Evolutionary conservation across 1,139 yeast species (phyloP), one percentile per base, ranked within the genome.

Genomic region (Suhomyces maxii): DNA sequence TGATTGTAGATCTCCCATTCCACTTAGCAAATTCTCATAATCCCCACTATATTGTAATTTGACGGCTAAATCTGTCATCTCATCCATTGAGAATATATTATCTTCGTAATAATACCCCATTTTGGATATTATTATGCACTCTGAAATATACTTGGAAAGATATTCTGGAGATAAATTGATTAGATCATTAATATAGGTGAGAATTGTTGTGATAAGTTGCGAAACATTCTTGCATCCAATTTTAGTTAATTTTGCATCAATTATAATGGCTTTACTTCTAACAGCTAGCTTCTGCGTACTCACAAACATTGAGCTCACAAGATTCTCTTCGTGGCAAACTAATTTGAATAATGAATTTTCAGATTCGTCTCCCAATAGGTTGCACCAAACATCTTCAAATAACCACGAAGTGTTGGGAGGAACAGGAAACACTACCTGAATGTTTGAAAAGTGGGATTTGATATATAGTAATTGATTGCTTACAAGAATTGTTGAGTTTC

Each of bases 281-380:
- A 57, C 46, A 0, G 77, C 59, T 9, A 82, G 55, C 2, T 60
- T 50, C 23, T 80, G 76, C 2, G 67, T 55, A 44, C 68, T 76
- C 0, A 80, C 76, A 34, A 57, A 56, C 2, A 79, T 59, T 0
- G 64, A 59, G 1, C 67, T 61, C 6, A 74, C 63, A 46, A 64
- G 69, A 13, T 67, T 55, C 12, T 46, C 42, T 36, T 43, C 39
- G 13, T 50, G 61, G 5, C 54, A 44, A 18, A 76, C 63, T 45
- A 51, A 63, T 41, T 65, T 60, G 53, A 70, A 71, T 34, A 73
- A 63, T 0, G 89, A 79, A 0, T 75, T 76, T 2, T 55, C 46
- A 2, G 68, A 63, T 62, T 86, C 91, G 57, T 82, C 85, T 0
- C 91, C 91, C 38, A 84, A 62, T 0, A 84, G 42, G 44, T 77